Conservation (phyloP, 306 rosid genomes). For the Urtica urens region DNA sequence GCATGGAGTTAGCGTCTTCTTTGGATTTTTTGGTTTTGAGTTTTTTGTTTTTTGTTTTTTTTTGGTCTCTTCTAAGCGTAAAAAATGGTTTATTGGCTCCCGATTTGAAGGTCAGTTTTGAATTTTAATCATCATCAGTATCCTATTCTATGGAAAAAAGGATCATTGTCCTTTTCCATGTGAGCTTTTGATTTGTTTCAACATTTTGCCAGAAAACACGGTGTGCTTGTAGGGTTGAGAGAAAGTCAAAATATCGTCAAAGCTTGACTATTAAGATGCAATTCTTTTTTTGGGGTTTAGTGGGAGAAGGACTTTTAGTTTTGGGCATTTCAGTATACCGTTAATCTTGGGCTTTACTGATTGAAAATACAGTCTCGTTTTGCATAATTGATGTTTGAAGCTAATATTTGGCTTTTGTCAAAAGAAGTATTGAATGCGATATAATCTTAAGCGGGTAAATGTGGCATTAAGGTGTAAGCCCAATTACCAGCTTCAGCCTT, state of each 20-base stretch:
- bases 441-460: background rate
- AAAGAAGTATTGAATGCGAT: background rate
- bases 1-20: no score
- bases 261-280: no score
- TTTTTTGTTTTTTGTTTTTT: conserved; percentile 5
- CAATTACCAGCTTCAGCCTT: background rate
- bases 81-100: conserved; percentile 2
- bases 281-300: conserved; percentile 1
- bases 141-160: no score
- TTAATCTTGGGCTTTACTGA: background rate
- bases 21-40: background rate
- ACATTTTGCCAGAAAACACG: conserved; percentile 3
- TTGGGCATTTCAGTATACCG: background rate
- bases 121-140: background rate
- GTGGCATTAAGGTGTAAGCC: background rate
- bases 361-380: background rate
- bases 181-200: conserved; percentile 6
- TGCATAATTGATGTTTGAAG: background rate
- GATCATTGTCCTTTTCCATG: background rate
- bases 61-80: background rate
- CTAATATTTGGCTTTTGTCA: no score
- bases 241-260: background rate
- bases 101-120: background rate
- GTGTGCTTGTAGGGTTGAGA: conserved; percentile 16
- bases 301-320: background rate